phyloP scores from a whole-genome alignment of 768 basidiomycete species.

The Galerina sulciceps region DNA sequence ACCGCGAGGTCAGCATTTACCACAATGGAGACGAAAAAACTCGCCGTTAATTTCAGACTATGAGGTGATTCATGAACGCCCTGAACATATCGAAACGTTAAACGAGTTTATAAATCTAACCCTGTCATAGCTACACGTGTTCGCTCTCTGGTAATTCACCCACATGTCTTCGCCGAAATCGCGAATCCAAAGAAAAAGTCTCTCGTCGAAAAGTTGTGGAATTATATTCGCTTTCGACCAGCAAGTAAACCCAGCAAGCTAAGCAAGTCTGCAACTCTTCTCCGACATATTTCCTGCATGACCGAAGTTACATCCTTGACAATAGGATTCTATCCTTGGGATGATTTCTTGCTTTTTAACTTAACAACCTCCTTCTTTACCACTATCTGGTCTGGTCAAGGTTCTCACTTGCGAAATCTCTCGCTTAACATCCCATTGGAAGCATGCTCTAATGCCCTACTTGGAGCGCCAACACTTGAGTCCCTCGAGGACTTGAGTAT shows the following conservation, averaged over 20 bases:
- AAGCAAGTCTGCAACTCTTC: background rate
- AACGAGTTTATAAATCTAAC: background rate
- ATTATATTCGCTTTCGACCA: no score
- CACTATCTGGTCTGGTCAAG: background rate
- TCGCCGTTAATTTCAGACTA: slow-evolving; percentile 1
- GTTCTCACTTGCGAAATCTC: background rate
- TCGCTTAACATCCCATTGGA: slow-evolving; percentile 9
- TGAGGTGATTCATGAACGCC: slow-evolving; percentile 11
- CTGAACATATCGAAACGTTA: background rate
- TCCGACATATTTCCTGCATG: slow-evolving; percentile 11
- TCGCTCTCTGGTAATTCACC: slow-evolving; percentile 10
- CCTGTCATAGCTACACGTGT: slow-evolving; percentile 6
- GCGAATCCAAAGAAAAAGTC: no score
- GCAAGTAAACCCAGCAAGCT: no score
- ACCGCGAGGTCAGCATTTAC: slow-evolving; percentile 11
- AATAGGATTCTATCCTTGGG: slow-evolving; percentile 10
- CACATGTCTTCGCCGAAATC: slow-evolving; percentile 7
- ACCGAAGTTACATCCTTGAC: slow-evolving; percentile 7
- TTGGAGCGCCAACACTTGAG: background rate
- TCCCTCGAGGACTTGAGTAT: slow-evolving; percentile 8
- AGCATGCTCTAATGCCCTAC: background rate
- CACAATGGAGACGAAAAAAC: slow-evolving; percentile 9
- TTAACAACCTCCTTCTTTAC: background rate
- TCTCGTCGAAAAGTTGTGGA: no score
- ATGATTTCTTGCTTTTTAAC: slow-evolving; percentile 2